Percentiles rank a stretch among this genome's conserved stretches.
Conservation (phyloP, 2,329 filamentous ascomycete genomes). For the Talaromyces islandicus region DNA sequence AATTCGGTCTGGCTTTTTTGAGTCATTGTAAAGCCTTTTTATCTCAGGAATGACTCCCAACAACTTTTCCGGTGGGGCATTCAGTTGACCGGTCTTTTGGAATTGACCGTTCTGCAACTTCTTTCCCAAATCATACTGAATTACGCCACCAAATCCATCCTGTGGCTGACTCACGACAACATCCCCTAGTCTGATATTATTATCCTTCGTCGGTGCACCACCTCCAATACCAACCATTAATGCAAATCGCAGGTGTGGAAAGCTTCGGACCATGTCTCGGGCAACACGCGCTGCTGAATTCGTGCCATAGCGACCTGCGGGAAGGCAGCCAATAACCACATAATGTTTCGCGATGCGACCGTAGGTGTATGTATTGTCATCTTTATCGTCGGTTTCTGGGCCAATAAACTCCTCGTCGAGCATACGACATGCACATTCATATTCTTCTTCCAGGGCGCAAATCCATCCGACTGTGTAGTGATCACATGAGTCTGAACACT, state of each 20-base stretch:
- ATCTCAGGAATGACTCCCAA: neutral
- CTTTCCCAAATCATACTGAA: neutral
- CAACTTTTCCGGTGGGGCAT: neutral
- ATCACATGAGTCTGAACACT: too few species aligned
- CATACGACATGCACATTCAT: too few species aligned
- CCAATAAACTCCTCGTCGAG: too few species aligned
- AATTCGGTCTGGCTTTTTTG: neutral
- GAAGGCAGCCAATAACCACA: neutral
- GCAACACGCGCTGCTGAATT: neutral
- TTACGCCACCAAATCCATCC: neutral
- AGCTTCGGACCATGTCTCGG: neutral
- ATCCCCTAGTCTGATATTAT: too few species aligned
- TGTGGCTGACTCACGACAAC: too few species aligned
- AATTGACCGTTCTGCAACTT: neutral
- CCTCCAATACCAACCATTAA: neutral
- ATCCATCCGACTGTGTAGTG: too few species aligned
- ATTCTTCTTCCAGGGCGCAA: too few species aligned
- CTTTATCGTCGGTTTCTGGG: too few species aligned
- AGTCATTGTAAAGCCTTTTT: neutral
- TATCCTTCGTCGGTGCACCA: neutral
- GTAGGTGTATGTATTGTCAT: neutral
- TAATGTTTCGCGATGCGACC: neutral
- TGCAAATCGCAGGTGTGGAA: neutral
- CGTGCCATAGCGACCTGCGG: neutral
- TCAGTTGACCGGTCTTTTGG: neutral